phyloP scores from a whole-genome alignment of 2,329 filamentous ascomycete genomes.

The Tolypocladium guangdongense region DNA sequence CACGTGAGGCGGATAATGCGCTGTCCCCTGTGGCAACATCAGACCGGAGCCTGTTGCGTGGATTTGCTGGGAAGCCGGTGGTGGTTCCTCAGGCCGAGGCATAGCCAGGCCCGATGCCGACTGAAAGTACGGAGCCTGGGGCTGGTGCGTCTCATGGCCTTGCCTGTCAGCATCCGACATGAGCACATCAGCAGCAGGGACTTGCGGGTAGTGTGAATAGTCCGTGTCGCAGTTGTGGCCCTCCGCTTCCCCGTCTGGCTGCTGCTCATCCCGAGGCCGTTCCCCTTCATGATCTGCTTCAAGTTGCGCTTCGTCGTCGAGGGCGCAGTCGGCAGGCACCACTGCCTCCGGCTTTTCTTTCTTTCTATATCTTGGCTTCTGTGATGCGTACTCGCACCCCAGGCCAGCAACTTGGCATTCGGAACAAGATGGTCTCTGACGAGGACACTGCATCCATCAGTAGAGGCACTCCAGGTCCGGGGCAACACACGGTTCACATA shows the following conservation, averaged over 20 bases:
- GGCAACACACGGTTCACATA: slow-evolving; percentile 8
- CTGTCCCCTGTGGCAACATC: slow-evolving; percentile 8
- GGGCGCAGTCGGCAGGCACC: slow-evolving; percentile 8
- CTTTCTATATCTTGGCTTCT: slow-evolving; percentile 13
- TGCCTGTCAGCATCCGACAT: slow-evolving; percentile 10
- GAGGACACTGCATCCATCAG: slow-evolving; percentile 26
- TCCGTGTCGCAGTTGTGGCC: slow-evolving; percentile 2
- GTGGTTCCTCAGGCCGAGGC: slow-evolving; percentile 12
- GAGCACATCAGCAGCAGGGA: slow-evolving; percentile 17
- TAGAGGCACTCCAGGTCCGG: neutral
- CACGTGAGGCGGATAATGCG: slow-evolving; percentile 8
- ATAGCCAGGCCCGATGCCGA: slow-evolving; percentile 13
- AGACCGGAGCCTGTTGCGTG: slow-evolving; percentile 2
- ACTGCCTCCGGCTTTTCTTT: slow-evolving; percentile 11
- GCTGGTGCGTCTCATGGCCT: slow-evolving; percentile 7
- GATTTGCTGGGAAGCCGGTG: slow-evolving; percentile 8
- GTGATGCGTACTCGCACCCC: slow-evolving; percentile 28
- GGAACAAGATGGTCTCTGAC: slow-evolving; percentile 26
- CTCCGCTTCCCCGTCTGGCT: slow-evolving; percentile 5
- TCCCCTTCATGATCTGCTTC: slow-evolving; percentile 8
- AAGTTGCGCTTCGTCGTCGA: slow-evolving; percentile 6
- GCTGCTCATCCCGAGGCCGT: slow-evolving; percentile 6
- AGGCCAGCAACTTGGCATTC: slow-evolving; percentile 21
- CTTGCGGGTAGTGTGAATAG: slow-evolving; percentile 15
- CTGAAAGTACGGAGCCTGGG: slow-evolving; percentile 16